Base-by-base conservation (phyloP, 1,139 yeast genomes). In the Taiozyma sp. region DNA sequence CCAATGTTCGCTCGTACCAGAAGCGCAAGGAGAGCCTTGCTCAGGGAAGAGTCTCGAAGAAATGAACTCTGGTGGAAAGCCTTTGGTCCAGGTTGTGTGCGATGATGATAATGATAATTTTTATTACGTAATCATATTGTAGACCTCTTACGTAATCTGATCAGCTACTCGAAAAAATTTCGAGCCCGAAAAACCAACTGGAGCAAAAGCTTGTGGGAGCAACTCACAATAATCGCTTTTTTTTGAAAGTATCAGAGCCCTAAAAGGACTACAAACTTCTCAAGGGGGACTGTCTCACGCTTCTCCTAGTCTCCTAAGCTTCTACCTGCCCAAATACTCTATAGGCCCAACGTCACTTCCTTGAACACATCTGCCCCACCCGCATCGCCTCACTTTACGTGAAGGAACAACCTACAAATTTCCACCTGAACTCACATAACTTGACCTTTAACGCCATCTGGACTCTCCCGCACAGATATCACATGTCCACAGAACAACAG, bases 1-100 rank as follows among this genome's bases (percentile, higher is more conserved):
- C 48, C 21, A 55, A 50, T 41, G 47, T 51, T n/a, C 44, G 50
- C 10, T 44, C 42, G 13, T 43, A 49, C 11, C 54, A 52, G 45
- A 53, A 47, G 48, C 43, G 61, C 11, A 57, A 58, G 45, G 60
- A 57, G 44, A 55, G 59, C 11, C 47, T 58, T 42, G 51, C 52
- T 0, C 22, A 24, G 9, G 22, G 46, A 5, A 40, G 43, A 26
- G 43, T 40, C 28, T 37, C 41, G 7, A 37, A 37, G 41, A 37
- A 37, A 9, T 37, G 24, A 32, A 13, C 19, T n/a, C 16, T 9
- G n/a, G 2, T 6, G 9, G 16, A 6, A 13, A 6, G 9, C 35
- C 35, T 32, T 32, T 32, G 35, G 35, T 32, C 9, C 35, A n/a
- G 19, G 16, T 5, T 6, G 9, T 32, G 35, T 32, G n/a, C 14